Conservation (phyloP, 441 rosid species). For the Corymbia calophylla region DNA sequence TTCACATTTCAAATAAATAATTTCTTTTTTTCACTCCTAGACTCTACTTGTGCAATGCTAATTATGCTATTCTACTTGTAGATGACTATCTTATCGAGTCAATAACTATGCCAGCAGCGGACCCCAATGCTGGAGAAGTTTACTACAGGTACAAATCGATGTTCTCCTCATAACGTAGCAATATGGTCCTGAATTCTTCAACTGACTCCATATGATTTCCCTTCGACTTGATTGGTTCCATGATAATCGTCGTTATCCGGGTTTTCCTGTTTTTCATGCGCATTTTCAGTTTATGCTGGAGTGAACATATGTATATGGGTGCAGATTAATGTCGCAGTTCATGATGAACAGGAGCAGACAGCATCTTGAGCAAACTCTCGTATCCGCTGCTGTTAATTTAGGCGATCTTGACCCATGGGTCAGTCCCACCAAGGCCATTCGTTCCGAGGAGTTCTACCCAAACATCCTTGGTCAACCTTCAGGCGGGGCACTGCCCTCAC, state of each 20-base stretch:
- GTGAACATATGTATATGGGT: background rate
- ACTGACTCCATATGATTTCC: background rate
- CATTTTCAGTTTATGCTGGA: background rate
- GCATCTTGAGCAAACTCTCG: slow-evolving; percentile 54
- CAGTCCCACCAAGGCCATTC: slow-evolving; percentile 64
- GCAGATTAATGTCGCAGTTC: slow-evolving; percentile 84
- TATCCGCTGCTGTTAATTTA: slow-evolving; percentile 79
- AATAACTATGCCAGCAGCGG: slow-evolving; percentile 72
- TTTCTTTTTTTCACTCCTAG: background rate
- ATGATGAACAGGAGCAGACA: slow-evolving; percentile 68
- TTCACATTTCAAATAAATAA: background rate
- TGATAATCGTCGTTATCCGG: background rate
- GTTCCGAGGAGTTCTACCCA: slow-evolving; percentile 72
- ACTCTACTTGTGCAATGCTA: background rate
- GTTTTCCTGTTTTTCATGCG: background rate
- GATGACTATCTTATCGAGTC: slow-evolving; percentile 92
- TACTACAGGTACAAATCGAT: slow-evolving; percentile 52
- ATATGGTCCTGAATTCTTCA: background rate
- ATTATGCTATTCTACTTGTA: slow-evolving; percentile 34
- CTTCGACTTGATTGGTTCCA: background rate
- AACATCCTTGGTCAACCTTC: slow-evolving; percentile 61
- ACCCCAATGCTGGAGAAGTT: slow-evolving; percentile 94
- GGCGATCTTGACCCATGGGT: slow-evolving; percentile 82
- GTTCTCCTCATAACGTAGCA: background rate
- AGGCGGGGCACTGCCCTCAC: slow-evolving; percentile 96